Evolutionary conservation across 2,329 filamentous ascomycete species (phyloP).

Genomic region (Alternaria viburni): DNA sequence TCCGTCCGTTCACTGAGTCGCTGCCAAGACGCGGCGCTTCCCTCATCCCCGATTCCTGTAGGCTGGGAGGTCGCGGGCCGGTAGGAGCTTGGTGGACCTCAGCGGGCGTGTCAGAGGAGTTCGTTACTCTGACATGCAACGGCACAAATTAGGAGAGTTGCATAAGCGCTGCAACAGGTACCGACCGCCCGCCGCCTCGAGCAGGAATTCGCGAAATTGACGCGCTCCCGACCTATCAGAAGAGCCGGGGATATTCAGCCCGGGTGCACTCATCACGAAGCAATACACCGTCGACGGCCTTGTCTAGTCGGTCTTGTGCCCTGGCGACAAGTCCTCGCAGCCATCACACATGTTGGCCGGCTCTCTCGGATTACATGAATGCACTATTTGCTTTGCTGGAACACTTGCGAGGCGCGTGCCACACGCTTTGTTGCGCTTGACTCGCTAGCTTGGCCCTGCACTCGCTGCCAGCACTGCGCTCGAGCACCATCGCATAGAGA

Average conservation of each 20-base stretch:
- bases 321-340: background rate
- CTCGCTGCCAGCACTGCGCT: background rate
- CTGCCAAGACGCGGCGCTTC: constrained; percentile 18
- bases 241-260: background rate
- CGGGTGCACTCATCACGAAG: background rate
- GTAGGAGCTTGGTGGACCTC: constrained; percentile 16
- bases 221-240: constrained; percentile 16
- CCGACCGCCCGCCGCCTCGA: background rate
- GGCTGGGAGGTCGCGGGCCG: constrained; percentile 18
- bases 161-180: constrained; percentile 17
- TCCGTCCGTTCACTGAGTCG: constrained; percentile 13
- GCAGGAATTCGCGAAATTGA: constrained; percentile 11
- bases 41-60: constrained; percentile 21
- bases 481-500: constrained; percentile 4
- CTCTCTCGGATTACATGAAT: background rate
- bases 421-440: constrained; percentile 23
- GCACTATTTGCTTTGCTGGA: constrained; percentile 16
- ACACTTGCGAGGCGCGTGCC: constrained; percentile 14
- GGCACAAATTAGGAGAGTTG: constrained; percentile 13
- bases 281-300: background rate
- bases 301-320: background rate
- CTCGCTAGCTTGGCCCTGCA: constrained; percentile 22
- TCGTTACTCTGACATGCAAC: constrained; percentile 14
- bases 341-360: background rate
- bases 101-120: constrained; percentile 15